Percentiles rank a stretch among this genome's conserved stretches.
Evolutionary conservation across 1,284 basidiomycete species (phyloP).

Genomic region (Ganoderma multipileum): DNA sequence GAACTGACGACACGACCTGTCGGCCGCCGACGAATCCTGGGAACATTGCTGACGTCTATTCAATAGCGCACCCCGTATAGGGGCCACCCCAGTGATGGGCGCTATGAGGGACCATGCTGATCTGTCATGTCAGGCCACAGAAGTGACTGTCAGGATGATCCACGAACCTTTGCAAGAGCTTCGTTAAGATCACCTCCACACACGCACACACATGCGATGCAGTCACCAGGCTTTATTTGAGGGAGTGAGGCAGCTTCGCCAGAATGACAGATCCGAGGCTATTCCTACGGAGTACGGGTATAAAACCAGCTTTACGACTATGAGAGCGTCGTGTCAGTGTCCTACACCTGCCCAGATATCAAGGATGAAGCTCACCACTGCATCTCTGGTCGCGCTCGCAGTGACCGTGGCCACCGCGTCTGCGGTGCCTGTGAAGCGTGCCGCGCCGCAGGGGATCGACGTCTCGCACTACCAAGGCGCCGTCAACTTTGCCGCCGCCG

Average conservation of each 20-base stretch:
- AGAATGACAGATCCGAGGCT: not conserved
- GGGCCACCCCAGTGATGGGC: not conserved
- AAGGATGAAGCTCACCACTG: constrained; percentile 21
- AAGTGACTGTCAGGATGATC: not conserved
- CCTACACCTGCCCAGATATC: not conserved
- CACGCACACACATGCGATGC: not conserved
- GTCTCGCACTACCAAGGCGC: constrained; percentile 62
- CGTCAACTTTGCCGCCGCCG: constrained; percentile 61
- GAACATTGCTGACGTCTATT: not conserved
- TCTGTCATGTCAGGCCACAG: not conserved
- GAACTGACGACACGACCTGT: not conserved
- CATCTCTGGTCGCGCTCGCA: constrained; percentile 9
- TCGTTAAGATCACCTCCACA: not conserved
- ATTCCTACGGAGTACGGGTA: not conserved
- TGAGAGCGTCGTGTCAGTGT: not conserved
- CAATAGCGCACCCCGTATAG: not conserved
- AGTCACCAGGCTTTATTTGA: not conserved
- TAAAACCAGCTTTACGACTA: not conserved
- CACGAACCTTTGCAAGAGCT: not conserved
- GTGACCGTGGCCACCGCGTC: constrained; percentile 18
- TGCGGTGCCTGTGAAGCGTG: constrained; percentile 41
- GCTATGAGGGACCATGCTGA: not conserved
- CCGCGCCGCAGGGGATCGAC: constrained; percentile 58
- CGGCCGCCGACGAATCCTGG: not conserved
- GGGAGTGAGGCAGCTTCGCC: not conserved